Base-by-base conservation (phyloP, 805 yeast genomes). In the Dipodascus albidus region DNA sequence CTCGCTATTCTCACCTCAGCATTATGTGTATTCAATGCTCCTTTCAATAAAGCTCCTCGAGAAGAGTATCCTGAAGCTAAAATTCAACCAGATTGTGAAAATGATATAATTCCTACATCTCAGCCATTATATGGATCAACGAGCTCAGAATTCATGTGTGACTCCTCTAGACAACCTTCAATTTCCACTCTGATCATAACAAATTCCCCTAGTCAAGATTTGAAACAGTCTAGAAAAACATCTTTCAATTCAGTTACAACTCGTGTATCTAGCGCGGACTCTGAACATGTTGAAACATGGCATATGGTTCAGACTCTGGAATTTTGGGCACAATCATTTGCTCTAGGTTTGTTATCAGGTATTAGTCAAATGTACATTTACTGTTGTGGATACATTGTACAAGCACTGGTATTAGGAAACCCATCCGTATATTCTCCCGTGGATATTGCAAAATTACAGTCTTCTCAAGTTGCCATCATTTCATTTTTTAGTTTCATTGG, bases 321-420 rank as follows among this genome's bases (percentile, higher is more conserved):
- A 17, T 84, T 80, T 60, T 75, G 85, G 74, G 61, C 72, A 2
- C 75, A 82, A 52, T 72, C 74, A 41, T 21, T 70, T 1, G 66
- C 79, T 17, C 69, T 82, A 27, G 79, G 87, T 0, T 58, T 82
- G 20, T 62, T 79, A 17, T 78, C 85, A 8, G 90, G 88, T 0
- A 64, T 80, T 53, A 85, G 89, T 23, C 91, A 85, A 60, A 78
- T 83, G 77, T 86, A 82, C 63, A 85, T 85, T 44, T 83, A 81
- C 59, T 79, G 87, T 0, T 79, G 85, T 41, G 95, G 95, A 0
- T 83, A 81, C 60, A 77, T 85, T 59, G 85, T 82, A 14, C 70
- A 72, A 51, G 78, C 85, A 0, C 66, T 80, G 41, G 60, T 65
- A 23, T 8, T 47, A 8, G 31, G 15, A 47, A 22, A 21, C 27